Base-by-base conservation (phyloP, 805 yeast genomes). In the Naumovozyma baii region DNA sequence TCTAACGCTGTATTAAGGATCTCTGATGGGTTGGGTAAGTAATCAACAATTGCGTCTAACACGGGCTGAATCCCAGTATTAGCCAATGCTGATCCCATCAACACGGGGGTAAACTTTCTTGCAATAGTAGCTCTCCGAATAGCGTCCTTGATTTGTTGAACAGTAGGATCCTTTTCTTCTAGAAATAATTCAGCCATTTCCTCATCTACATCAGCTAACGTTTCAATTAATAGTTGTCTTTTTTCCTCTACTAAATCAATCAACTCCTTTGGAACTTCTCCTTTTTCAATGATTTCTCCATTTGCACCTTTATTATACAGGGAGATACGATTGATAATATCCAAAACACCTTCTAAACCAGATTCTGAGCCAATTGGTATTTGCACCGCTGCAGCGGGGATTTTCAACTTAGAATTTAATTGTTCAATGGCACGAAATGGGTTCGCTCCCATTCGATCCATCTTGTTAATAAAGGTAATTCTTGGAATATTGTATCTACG, bases 381-480 rank as follows among this genome's bases (percentile, higher is more conserved):
- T 69, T 92, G 99, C 45, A 92, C 76, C 15, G 97, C 96, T 43
- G 97, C 97, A 46, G 97, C 96, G 18, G 95, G 85, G 33, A 87
- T 85, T 64, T 79, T 85, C 60, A 92, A 74, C 62, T 92, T 92
- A 39, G 66, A 51, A 66, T 90, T 86, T 52, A 92, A 74, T 68
- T 90, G 97, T 42, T 84, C 94, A 54, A 92, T 83, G 42, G 94
- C 96, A 47, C 74, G 76, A 81, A 94, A 92, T 17, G 99, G 99
- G 64, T 92, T 80, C 40, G 98, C 84, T 50, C 99, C 99, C 96
- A 92, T 85, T 62, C 99, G 79, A 65, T 92, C 99, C 96, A 92
- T 88, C 70, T 92, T 92, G 68, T 92, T 92, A 64, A 92, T 83
- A 57, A 92, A 92, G 8, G 98, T 90, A 39, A 92, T 74, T 58